Evolutionary conservation across 202 grass and related monocot species (phyloP).

Genomic region (Setaria viridis): DNA sequence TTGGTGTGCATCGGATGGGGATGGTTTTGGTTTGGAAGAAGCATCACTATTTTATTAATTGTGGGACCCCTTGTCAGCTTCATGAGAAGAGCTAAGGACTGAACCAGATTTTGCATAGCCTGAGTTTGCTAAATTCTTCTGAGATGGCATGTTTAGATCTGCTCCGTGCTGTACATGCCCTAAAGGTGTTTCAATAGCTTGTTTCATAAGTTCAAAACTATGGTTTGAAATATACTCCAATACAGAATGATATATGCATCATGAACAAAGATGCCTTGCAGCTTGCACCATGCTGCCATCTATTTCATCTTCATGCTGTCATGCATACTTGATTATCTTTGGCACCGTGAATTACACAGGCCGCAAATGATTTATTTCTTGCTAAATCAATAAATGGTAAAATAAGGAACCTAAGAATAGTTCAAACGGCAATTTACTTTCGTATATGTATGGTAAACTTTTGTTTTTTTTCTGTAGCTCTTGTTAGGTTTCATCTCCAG

Average conservation of each 20-base stretch:
- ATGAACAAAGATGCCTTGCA: background rate
- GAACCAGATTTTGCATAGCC: too few species aligned
- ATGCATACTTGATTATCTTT: constrained; percentile 28
- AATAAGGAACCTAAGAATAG: background rate
- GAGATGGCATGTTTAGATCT: background rate
- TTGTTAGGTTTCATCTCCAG: too few species aligned
- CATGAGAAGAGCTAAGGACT: too few species aligned
- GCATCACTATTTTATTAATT: too few species aligned
- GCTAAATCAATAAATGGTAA: constrained; percentile 24
- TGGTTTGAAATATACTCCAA: background rate
- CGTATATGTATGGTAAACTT: background rate
- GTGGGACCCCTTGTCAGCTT: too few species aligned
- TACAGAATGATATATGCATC: too few species aligned
- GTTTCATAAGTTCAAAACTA: constrained; percentile 1
- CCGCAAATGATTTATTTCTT: background rate
- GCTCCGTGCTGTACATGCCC: background rate
- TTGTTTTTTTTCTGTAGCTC: too few species aligned
- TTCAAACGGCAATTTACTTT: constrained; percentile 30
- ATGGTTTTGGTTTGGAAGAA: too few species aligned
- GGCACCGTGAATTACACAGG: constrained; percentile 7
- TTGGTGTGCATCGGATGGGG: too few species aligned
- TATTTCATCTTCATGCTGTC: constrained; percentile 30
- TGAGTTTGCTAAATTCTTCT: too few species aligned
- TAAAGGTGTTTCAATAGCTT: background rate
- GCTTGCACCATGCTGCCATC: background rate